These are phyloP conservation scores for Leccinum imitatum DNA, from an alignment of 768 basidiomycete species.

Conservation along the genomic window DNA sequence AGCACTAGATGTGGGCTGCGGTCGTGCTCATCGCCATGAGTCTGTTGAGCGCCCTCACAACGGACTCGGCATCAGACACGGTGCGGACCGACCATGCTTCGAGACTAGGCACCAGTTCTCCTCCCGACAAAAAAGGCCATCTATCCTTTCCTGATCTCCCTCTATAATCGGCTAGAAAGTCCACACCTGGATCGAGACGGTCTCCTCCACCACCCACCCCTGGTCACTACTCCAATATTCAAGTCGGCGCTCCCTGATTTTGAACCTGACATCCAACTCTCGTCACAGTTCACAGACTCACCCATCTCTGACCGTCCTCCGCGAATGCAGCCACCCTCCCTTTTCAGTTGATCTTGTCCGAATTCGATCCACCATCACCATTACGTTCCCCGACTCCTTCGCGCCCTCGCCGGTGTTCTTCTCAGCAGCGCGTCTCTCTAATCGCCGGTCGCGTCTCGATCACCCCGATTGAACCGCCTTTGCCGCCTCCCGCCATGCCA, in stretches of 20 bases:
- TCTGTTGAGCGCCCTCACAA: too few species aligned
- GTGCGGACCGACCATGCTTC: constrained; percentile 24
- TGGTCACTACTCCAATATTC: constrained; percentile 24
- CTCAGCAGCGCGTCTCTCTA: constrained; percentile 81
- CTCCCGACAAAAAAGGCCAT: constrained; percentile 12
- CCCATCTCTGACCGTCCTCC: constrained; percentile 32
- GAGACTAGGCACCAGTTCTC: constrained; percentile 2
- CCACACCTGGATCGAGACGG: constrained; percentile 10
- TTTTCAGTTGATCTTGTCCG: constrained; percentile 19
- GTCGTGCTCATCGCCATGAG: too few species aligned
- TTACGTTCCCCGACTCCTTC: constrained; percentile 55
- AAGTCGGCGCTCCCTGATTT: constrained; percentile 23
- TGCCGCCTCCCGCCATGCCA: constrained; percentile 58
- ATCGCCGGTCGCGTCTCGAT: constrained; percentile 81
- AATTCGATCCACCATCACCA: constrained; percentile 31
- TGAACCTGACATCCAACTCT: constrained; percentile 29
- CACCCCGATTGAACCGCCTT: constrained; percentile 71
- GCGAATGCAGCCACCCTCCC: constrained; percentile 19
- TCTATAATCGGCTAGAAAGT: constrained; percentile 7
- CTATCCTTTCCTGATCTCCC: constrained; percentile 17
- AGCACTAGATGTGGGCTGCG: too few species aligned
- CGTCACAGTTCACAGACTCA: constrained; percentile 32
- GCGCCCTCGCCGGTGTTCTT: constrained; percentile 72
- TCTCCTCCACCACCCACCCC: constrained; percentile 13
- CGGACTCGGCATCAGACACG: too few species aligned